Evolutionary conservation across 495 filamentous ascomycete species (phyloP), one percentile per base, ranked within the genome.

Genomic region (Chaetomium fimeti): DNA sequence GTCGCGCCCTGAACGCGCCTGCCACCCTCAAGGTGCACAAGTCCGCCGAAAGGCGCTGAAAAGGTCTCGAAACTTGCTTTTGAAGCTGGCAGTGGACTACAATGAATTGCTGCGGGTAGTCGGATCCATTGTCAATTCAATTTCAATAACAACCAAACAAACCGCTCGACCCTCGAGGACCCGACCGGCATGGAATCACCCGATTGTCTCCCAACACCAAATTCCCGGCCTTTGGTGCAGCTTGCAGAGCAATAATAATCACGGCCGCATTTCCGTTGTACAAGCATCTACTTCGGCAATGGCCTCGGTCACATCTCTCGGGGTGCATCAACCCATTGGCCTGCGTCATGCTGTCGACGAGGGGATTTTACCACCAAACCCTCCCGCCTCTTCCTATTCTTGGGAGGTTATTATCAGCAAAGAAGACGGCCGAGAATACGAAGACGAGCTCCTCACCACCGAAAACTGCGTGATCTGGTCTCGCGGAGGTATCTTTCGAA

Each of bases 391-490:
- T 29, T 81, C 82, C 16, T 97, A 96, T 73, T 81, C 77, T 54
- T 99, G 93, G 92, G 76, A 88, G 65, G 71, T 78, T 3, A 70
- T 69, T 60, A 71, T 74, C 66, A 79, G 81, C 51, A 78, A 82
- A 48, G 72, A 82, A 32, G 78, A 71, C 4, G 71, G 68, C 40
- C 76, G 78, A 49, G 74, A 78, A 22, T 80, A 80, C 51, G 86
- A 90, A 64, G 94, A 99, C 61, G 94, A 98, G 74, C 76, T 98
- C n/a, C 77, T 97, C 27, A 87, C 88, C 61, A 97, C 93, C 5
- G 83, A 89, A 38, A 82, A 82, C 64, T 89, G 90, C 68, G 94
- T 96, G 40, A 86, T 97, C 64, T 99, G 93, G 93, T 96, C 91
- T 38, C 85, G 90, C 58, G 92, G 91, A 49, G 89, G 89, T 54